Conservation (phyloP, 768 basidiomycete species). For the Pulveroboletus sp. region DNA sequence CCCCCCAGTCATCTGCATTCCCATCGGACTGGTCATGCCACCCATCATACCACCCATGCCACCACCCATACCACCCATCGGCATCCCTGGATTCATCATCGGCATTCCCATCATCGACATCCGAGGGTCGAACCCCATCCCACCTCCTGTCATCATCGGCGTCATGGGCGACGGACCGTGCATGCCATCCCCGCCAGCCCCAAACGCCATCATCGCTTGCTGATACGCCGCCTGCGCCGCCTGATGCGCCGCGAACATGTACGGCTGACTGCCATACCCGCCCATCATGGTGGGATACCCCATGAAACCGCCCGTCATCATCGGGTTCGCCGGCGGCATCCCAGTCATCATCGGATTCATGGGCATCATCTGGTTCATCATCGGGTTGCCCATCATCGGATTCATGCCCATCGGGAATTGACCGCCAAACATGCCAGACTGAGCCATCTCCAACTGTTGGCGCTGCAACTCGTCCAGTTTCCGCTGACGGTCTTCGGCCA, state of each 20-base stretch:
- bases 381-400: slow-evolving; percentile 73
- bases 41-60: slow-evolving; percentile 38
- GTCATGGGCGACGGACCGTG: slow-evolving; percentile 38
- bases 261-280: slow-evolving; percentile 57
- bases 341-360: slow-evolving; percentile 58
- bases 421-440: slow-evolving; percentile 68
- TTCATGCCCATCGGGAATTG: slow-evolving; percentile 45
- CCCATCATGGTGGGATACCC: slow-evolving; percentile 41
- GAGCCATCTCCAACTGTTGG: slow-evolving; percentile 88
- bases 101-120: slow-evolving; percentile 82
- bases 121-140: slow-evolving; percentile 63
- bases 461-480: slow-evolving; percentile 89
- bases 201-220: slow-evolving; percentile 83
- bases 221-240: slow-evolving; percentile 82
- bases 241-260: slow-evolving; percentile 83
- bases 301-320: slow-evolving; percentile 52
- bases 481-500: slow-evolving; percentile 90
- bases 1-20: slow-evolving; percentile 63
- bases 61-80: slow-evolving; percentile 42
- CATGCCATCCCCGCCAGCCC: slow-evolving; percentile 62
- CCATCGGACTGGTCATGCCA: slow-evolving; percentile 41
- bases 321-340: slow-evolving; percentile 45
- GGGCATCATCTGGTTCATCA: slow-evolving; percentile 46
- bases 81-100: slow-evolving; percentile 51
- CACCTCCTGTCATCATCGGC: slow-evolving; percentile 56